Percentiles rank a stretch among this genome's conserved stretches.
phyloP scores from a whole-genome alignment of 345 rosid genomes.

The Psidium guajava region DNA sequence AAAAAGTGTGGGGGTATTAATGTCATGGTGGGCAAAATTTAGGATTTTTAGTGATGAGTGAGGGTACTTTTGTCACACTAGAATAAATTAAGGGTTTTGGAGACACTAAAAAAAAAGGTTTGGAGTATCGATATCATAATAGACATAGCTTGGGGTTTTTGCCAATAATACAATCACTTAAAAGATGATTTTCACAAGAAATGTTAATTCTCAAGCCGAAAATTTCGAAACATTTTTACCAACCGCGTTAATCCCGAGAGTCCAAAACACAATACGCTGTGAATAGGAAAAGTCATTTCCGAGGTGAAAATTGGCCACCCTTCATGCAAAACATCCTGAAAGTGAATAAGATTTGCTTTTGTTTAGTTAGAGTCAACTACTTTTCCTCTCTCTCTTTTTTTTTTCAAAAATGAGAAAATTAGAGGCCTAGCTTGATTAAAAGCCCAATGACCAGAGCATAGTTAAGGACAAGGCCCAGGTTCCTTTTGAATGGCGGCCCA shows the following conservation, averaged over 20 bases:
- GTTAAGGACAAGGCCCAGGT: not conserved
- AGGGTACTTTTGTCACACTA: not conserved
- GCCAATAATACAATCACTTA: not conserved
- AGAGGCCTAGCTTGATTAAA: not conserved
- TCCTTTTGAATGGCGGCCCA: not conserved
- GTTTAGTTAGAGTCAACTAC: not conserved
- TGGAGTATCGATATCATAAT: not conserved
- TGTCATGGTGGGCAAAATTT: not conserved
- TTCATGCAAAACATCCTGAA: not conserved
- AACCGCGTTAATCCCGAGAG: not conserved
- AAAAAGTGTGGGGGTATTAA: not conserved
- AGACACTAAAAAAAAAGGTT: not conserved
- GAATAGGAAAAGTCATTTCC: not conserved
- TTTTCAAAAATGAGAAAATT: not conserved
- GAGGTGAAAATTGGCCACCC: not conserved
- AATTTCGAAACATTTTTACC: not conserved
- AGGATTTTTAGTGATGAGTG: not conserved
- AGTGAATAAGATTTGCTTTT: not conserved
- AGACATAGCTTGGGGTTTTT: not conserved
- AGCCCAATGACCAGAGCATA: not conserved
- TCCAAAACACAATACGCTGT: not conserved
- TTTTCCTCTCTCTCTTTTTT: not conserved
- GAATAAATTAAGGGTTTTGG: not conserved
- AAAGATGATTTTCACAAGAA: not conserved
- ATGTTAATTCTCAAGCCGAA: not conserved